Conservation (phyloP, 805 yeast genomes). For the Wickerhamiella nectarea region DNA sequence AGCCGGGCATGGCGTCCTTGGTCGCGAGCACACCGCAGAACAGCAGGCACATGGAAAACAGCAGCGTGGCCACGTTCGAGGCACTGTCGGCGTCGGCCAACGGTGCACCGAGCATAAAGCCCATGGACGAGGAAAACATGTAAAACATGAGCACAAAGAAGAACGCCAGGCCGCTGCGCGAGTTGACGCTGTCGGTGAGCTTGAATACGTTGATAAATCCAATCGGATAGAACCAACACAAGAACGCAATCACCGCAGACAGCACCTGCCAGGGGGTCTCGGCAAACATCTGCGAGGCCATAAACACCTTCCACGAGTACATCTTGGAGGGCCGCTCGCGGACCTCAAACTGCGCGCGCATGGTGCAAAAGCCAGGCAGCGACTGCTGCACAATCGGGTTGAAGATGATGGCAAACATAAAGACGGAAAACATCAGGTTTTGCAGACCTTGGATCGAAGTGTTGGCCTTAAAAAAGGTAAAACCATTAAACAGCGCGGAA, state of each 20-base stretch:
- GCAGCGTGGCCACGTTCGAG: conserved; percentile 41
- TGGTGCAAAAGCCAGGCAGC: conserved; percentile 42
- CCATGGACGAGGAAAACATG: conserved; percentile 38
- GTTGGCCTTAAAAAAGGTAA: conserved; percentile 49
- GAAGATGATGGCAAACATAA: conserved; percentile 43
- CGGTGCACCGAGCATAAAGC: conserved; percentile 40
- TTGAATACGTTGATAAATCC: conserved; percentile 32
- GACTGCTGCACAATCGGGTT: conserved; percentile 52
- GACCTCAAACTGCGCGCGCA: conserved; percentile 53
- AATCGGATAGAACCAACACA: conserved; percentile 40
- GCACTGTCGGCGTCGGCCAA: conserved; percentile 59
- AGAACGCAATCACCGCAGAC: conserved; percentile 38
- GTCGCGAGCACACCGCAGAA: conserved; percentile 64
- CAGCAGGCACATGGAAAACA: conserved; percentile 43
- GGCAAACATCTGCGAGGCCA: conserved; percentile 38
- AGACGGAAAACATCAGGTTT: conserved; percentile 45
- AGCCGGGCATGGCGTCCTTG: conserved; percentile 48
- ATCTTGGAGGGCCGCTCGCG: conserved; percentile 61
- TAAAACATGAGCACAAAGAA: conserved; percentile 39
- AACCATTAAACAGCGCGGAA: conserved; percentile 56
- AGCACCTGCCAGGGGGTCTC: conserved; percentile 49
- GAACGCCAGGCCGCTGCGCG: conserved; percentile 40
- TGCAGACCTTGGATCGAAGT: conserved; percentile 40
- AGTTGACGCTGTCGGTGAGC: conserved; percentile 31
- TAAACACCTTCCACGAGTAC: conserved; percentile 53